phyloP scores from a whole-genome alignment of 148 eudicot species.

The Chenopodium formosanum region DNA sequence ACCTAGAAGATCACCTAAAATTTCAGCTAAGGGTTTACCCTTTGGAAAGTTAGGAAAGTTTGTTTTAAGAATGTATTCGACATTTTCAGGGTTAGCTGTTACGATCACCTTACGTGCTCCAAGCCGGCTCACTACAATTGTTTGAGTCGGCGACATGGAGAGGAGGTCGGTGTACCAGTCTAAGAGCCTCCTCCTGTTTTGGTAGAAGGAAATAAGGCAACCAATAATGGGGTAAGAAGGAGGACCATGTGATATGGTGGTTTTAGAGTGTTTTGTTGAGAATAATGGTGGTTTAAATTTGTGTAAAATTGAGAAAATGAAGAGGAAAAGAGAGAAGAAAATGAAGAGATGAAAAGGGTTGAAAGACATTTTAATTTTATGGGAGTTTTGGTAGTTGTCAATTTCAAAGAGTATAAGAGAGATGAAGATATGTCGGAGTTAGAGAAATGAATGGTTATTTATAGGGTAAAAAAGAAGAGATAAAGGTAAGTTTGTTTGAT shows the following conservation, averaged over 20 bases:
- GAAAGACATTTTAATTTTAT: background rate
- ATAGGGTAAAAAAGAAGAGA: conserved; percentile 12
- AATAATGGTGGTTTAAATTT: background rate
- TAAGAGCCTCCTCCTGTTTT: conserved; percentile 45
- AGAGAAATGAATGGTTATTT: background rate
- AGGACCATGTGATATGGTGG: conserved; percentile 13
- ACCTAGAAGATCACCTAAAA: conserved; percentile 67
- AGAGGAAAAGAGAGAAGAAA: conserved; percentile 7
- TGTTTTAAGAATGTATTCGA: conserved; percentile 68
- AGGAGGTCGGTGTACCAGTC: conserved; percentile 71
- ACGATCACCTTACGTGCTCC: conserved; percentile 49
- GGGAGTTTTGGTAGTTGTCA: background rate
- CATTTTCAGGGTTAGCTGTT: conserved; percentile 67
- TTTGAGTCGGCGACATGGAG: conserved; percentile 42
- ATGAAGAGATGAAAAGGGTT: conserved; percentile 23
- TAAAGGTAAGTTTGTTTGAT: background rate
- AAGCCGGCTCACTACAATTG: conserved; percentile 45
- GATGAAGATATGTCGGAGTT: background rate
- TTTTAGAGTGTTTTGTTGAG: background rate
- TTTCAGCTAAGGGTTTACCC: conserved; percentile 55
- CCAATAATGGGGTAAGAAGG: conserved; percentile 48
- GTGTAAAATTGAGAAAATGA: conserved; percentile 10
- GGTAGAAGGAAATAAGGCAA: conserved; percentile 52
- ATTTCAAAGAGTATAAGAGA: background rate
- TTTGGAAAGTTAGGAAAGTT: conserved; percentile 64